Evolutionary conservation across 2,329 filamentous ascomycete genomes (phyloP).

Genomic region (Fusarium pseudoanthophilum): DNA sequence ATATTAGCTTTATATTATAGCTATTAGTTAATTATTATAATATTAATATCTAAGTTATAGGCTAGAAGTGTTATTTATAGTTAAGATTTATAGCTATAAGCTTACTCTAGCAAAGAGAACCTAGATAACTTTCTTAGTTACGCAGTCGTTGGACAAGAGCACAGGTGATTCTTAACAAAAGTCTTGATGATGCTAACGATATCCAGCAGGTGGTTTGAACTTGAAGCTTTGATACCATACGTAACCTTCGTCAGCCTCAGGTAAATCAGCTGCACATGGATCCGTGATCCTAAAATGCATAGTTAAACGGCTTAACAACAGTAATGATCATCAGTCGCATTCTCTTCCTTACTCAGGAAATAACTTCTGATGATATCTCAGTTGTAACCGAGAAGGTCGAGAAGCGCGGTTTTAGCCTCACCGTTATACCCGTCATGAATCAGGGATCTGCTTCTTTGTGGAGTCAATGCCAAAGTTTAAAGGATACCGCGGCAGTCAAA

Average conservation of each 20-base stretch:
- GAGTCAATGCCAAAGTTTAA: neutral
- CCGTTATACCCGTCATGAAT: neutral
- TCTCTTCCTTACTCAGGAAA: too few species aligned
- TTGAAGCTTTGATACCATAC: neutral
- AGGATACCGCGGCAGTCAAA: neutral
- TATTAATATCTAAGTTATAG: too few species aligned
- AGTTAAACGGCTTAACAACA: neutral
- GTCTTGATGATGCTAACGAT: neutral
- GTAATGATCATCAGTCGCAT: neutral
- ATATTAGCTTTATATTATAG: too few species aligned
- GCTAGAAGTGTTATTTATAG: too few species aligned
- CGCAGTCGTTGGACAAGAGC: too few species aligned
- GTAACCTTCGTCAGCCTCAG: neutral
- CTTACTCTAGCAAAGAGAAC: too few species aligned
- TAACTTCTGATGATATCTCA: neutral
- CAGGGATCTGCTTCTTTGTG: neutral
- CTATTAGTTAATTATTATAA: too few species aligned
- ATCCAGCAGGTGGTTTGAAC: neutral
- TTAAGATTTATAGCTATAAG: too few species aligned
- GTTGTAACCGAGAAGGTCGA: too few species aligned
- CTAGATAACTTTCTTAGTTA: accelerated
- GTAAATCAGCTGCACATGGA: neutral
- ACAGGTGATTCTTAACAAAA: accelerated
- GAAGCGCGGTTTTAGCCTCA: neutral
- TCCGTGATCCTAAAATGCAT: neutral